These are phyloP conservation scores for Phaeotremella skinneri DNA, from an alignment of 768 basidiomycete genomes.

Conservation along the genomic window DNA sequence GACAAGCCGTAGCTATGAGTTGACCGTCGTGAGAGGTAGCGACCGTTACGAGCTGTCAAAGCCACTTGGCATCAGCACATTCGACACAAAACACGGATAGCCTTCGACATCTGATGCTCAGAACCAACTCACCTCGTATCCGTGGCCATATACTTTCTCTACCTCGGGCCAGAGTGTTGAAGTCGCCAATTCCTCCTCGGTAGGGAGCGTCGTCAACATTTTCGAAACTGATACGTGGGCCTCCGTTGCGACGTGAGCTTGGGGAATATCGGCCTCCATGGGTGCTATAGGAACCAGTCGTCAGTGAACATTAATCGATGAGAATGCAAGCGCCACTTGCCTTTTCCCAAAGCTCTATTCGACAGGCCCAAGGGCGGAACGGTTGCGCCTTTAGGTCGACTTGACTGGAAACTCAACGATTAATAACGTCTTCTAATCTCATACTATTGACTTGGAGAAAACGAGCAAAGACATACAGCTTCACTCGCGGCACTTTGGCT, in stretches of 20 bases:
- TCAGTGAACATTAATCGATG: background rate
- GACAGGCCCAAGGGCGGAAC: conserved; percentile 92
- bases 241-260: conserved; percentile 34
- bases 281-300: conserved; percentile 29
- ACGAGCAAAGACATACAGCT: conserved; percentile 58
- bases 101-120: background rate
- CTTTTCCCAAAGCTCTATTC: conserved; percentile 80
- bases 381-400: conserved; percentile 61
- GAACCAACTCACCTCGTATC: conserved; percentile 77
- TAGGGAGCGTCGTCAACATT: conserved; percentile 56
- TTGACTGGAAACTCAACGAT: background rate
- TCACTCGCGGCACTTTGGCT: conserved; percentile 6
- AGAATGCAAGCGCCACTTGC: conserved; percentile 52
- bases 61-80: too few relatives aligned
- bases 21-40: conserved; percentile 67
- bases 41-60: conserved; percentile 69
- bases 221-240: conserved; percentile 49
- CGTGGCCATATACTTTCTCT: conserved; percentile 96
- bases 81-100: background rate
- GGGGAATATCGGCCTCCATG: conserved; percentile 22
- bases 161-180: conserved; percentile 93
- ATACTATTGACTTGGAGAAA: too few relatives aligned
- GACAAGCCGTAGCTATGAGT: conserved; percentile 85
- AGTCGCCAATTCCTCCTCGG: conserved; percentile 84
- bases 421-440: too few relatives aligned